phyloP scores from a whole-genome alignment of 768 basidiomycete species.

The Strobilomyces dryophilus region DNA sequence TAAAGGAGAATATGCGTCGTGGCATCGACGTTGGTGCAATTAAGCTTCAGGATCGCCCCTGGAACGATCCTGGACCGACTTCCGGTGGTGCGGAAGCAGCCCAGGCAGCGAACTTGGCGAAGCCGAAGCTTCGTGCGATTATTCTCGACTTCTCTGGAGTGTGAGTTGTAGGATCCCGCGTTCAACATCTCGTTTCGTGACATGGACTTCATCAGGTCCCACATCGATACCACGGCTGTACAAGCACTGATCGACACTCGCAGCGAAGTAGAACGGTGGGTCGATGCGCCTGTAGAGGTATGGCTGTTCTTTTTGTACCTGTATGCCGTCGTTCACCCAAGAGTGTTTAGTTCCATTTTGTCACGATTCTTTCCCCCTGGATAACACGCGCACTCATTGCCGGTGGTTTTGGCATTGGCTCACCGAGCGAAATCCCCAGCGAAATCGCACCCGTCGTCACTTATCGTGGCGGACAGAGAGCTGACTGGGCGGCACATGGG shows the following conservation, averaged over 20 bases:
- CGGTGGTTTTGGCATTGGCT: slow-evolving; percentile 85
- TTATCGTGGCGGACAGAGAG: slow-evolving; percentile 42
- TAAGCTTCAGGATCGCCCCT: slow-evolving; percentile 70
- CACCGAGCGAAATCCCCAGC: slow-evolving; percentile 35
- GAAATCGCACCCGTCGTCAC: slow-evolving; percentile 83
- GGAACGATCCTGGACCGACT: slow-evolving; percentile 88
- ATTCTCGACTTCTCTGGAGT: slow-evolving; percentile 89
- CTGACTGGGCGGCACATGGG: slow-evolving; percentile 13
- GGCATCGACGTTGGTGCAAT: slow-evolving; percentile 70
- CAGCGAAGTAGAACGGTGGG: slow-evolving; percentile 84
- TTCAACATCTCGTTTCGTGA: background rate
- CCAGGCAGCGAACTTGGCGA: slow-evolving; percentile 45
- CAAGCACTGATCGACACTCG: slow-evolving; percentile 91
- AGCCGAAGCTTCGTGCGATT: slow-evolving; percentile 75
- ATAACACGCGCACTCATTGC: slow-evolving; percentile 84
- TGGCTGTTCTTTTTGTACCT: background rate
- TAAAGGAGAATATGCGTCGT: slow-evolving; percentile 71
- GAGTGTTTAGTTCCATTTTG: slow-evolving; percentile 82
- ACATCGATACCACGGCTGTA: slow-evolving; percentile 88
- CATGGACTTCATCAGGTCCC: slow-evolving; percentile 44
- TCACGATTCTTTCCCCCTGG: slow-evolving; percentile 90
- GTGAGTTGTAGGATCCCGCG: slow-evolving; percentile 30
- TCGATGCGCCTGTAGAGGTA: slow-evolving; percentile 70
- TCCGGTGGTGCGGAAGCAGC: slow-evolving; percentile 44
- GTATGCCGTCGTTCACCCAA: background rate